phyloP scores from a whole-genome alignment of 2,329 filamentous ascomycete genomes.

The Waltergamsia citrina region DNA sequence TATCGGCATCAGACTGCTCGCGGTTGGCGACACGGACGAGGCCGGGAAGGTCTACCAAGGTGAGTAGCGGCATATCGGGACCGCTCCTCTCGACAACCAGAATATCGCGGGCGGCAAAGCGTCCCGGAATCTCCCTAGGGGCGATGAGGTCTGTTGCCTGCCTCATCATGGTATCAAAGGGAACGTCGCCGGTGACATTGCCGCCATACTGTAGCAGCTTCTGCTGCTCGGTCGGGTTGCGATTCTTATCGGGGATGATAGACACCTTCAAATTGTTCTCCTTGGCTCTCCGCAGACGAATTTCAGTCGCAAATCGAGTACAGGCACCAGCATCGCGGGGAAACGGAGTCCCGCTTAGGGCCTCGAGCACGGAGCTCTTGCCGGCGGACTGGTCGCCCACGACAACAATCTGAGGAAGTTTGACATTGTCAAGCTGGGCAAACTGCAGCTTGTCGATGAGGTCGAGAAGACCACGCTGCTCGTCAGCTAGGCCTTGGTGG shows the following conservation, averaged over 20 bases:
- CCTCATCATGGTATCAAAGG: conserved; percentile 41
- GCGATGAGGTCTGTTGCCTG: conserved; percentile 41
- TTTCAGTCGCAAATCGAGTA: conserved; percentile 52
- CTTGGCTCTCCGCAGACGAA: conserved; percentile 40
- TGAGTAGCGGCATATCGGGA: conserved; percentile 49
- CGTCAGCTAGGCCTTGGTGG: conserved; percentile 38
- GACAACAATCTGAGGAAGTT: conserved; percentile 52
- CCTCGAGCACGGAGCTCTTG: conserved; percentile 54
- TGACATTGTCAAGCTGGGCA: conserved; percentile 40
- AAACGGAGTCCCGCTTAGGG: conserved; percentile 53
- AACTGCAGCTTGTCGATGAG: conserved; percentile 47
- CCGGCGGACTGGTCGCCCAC: conserved; percentile 56
- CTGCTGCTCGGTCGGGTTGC: conserved; percentile 35
- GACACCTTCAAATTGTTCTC: conserved; percentile 36
- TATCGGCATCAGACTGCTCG: conserved; percentile 42
- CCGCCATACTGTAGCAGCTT: conserved; percentile 38
- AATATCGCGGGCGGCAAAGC: conserved; percentile 42
- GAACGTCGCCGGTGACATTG: conserved; percentile 29
- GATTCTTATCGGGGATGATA: conserved; percentile 43
- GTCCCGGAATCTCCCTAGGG: conserved; percentile 36
- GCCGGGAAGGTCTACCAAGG: conserved; percentile 52
- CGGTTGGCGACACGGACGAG: conserved; percentile 44
- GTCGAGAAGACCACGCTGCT: conserved; percentile 48
- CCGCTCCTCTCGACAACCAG: conserved; percentile 50
- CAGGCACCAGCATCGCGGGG: conserved; percentile 50